Evolutionary conservation across 2,329 filamentous ascomycete species (phyloP), one percentile per base, ranked within the genome.

Genomic region (Penicillium corylophilum): DNA sequence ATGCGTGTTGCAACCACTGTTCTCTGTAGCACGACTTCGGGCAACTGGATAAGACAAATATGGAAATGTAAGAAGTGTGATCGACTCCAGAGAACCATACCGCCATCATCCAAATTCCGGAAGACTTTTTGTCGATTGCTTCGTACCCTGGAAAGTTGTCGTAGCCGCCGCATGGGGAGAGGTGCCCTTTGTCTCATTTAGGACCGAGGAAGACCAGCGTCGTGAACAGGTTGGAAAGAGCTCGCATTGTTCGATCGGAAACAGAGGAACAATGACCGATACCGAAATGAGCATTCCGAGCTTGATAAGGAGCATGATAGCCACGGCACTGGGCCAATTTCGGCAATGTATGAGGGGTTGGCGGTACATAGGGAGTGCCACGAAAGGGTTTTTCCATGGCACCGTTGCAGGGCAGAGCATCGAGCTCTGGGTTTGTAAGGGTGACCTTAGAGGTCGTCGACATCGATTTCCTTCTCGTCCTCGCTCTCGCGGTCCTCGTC

Each of bases 371-470:
- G 53, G 58, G 51, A 56, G 60, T 53, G 56, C 57, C 53, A 58
- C 53, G 44, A 54, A 50, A 50, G 50, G 46, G 51, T 46, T 54
- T 53, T 53, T 57, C 59, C 59, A 56, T 56, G 53, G 52, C 53
- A 57, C 60, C 64, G 65, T 62, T 59, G 61, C 61, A 66, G 61
- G 65, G 62, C 53, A 64, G 59, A 67, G 62, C 61, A 64, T 63
- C 59, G 63, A 58, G 62, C 60, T 61, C 55, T 64, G 56, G 55
- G 43, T 50, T 38, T 44, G 44, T 48, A 44, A 53, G 56, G 54
- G 50, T 57, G 64, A 60, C 51, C 51, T 83, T 85, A 96, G 74
- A 97, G 96, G 75, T 96, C 91, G 79, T 97, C 93, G 72, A 96
- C 90, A 73, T 95, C 90, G 68, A 96, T 86, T 65, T 95, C 90